These are phyloP conservation scores for Eugenia klotzschiana DNA, from an alignment of 441 rosid species.

Conservation along the genomic window DNA sequence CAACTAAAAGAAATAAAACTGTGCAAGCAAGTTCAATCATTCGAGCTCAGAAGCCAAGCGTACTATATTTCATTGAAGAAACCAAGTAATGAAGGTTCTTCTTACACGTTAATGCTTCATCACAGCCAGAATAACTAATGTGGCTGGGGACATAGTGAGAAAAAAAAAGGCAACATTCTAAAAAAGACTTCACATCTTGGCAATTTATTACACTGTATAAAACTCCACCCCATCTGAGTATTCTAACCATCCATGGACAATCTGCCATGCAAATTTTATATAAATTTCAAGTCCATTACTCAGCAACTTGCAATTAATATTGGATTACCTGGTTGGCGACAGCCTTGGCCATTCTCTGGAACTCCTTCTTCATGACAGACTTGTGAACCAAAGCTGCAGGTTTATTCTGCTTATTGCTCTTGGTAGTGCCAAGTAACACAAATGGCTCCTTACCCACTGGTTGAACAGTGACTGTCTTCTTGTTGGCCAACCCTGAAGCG, in stretches of 20 bases:
- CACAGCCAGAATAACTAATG: not conserved
- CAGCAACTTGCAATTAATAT: not conserved
- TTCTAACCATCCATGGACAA: not conserved
- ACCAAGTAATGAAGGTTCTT: not conserved
- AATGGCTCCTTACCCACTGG: slow-evolving; percentile 3
- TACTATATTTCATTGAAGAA: not conserved
- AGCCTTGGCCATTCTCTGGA: slow-evolving; percentile 11
- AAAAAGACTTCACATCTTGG: not conserved
- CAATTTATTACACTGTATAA: not conserved
- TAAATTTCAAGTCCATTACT: not conserved
- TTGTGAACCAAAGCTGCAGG: slow-evolving; percentile 7
- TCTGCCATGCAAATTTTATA: not conserved
- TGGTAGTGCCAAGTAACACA: slow-evolving; percentile 8
- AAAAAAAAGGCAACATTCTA: not conserved
- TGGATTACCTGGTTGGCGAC: slow-evolving; percentile 4
- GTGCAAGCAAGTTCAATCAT: not conserved
- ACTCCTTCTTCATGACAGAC: slow-evolving; percentile 10
- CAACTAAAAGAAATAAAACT: not conserved
- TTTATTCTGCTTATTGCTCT: slow-evolving; percentile 10
- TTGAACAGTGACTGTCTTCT: slow-evolving; percentile 8
- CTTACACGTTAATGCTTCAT: not conserved
- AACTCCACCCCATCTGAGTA: not conserved
- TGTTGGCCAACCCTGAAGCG: slow-evolving; percentile 1
- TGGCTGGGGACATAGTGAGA: not conserved
- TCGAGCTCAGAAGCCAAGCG: not conserved